These are phyloP conservation scores for Penicillium lividum DNA, from an alignment of 495 filamentous ascomycete species.

Conservation along the genomic window DNA sequence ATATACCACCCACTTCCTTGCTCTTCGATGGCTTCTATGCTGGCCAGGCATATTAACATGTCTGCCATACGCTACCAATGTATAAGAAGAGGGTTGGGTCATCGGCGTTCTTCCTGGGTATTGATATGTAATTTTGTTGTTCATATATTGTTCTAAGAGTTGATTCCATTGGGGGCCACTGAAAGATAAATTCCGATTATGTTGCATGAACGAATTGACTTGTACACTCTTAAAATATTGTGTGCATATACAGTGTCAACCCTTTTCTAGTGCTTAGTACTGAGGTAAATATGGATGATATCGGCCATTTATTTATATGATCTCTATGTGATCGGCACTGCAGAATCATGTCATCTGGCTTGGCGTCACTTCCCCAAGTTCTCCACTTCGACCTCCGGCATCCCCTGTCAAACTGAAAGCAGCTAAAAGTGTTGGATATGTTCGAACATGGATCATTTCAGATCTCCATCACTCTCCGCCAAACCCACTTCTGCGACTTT, in stretches of 20 bases:
- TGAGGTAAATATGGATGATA: too few relatives aligned
- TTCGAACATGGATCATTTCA: conserved; percentile 27
- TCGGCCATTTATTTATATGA: too few relatives aligned
- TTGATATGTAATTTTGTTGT: conserved; percentile 1
- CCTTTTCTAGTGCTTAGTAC: too few relatives aligned
- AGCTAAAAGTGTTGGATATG: conserved; percentile 1
- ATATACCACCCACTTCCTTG: conserved; percentile 9
- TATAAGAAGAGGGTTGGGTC: conserved; percentile 11
- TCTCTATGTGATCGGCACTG: neutral
- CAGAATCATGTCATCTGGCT: conserved; percentile 2
- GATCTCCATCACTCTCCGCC: conserved; percentile 9
- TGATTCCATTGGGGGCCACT: neutral
- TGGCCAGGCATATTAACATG: neutral
- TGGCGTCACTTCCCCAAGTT: neutral
- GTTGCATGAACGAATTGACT: neutral
- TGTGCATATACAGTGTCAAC: too few relatives aligned
- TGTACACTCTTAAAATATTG: too few relatives aligned
- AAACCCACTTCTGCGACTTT: conserved; percentile 19
- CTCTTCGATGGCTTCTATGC: neutral
- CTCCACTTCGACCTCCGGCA: neutral
- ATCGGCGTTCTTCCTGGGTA: conserved; percentile 20
- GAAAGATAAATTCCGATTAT: neutral
- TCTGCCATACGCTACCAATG: neutral
- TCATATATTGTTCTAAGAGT: neutral
- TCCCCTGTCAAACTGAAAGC: neutral